Evolutionary conservation across 2,329 filamentous ascomycete genomes (phyloP).

Genomic region (Pseudogymnoascus sp.): DNA sequence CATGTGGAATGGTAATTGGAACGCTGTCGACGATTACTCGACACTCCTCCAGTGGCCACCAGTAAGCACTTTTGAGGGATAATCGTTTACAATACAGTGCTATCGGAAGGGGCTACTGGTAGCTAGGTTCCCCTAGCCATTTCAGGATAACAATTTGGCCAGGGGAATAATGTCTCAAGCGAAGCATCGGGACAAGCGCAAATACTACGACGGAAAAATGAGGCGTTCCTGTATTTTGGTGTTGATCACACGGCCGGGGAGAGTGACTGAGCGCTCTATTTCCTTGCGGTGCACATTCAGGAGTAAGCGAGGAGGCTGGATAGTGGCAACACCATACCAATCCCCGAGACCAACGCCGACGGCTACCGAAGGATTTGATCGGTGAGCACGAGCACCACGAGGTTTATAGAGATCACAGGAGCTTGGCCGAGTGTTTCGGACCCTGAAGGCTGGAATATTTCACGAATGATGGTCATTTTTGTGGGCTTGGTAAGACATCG

Average conservation of each 20-base stretch:
- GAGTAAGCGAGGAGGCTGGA: background rate
- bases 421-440: background rate
- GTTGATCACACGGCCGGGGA: background rate
- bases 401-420: background rate
- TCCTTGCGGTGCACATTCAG: background rate
- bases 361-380: background rate
- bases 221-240: background rate
- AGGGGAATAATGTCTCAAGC: background rate
- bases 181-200: background rate
- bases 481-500: background rate
- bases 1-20: constrained; percentile 3
- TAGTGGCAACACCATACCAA: background rate
- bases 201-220: background rate
- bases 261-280: background rate
- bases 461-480: background rate
- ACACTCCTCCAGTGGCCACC: background rate
- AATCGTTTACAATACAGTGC: background rate
- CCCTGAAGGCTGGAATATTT: background rate
- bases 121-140: background rate
- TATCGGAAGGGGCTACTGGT: background rate
- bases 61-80: background rate
- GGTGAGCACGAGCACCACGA: background rate
- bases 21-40: background rate
- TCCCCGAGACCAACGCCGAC: background rate
- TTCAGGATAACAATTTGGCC: background rate